phyloP scores from a whole-genome alignment of 2,329 filamentous ascomycete genomes.

The Ceratocystis papillata region DNA sequence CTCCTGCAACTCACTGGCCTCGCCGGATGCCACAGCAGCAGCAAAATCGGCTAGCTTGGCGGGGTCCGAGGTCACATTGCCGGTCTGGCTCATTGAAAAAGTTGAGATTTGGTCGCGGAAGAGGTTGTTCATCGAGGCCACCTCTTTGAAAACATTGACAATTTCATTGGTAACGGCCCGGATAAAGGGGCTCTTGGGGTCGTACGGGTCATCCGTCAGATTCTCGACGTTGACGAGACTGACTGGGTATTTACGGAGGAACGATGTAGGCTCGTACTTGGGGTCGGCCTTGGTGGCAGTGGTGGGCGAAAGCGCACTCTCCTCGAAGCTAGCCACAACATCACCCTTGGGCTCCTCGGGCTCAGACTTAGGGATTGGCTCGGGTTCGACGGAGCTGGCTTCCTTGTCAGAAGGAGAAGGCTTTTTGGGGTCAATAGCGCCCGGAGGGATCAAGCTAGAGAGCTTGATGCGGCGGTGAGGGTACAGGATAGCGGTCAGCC shows the following conservation, averaged over 20 bases:
- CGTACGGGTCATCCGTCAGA: constrained; percentile 74
- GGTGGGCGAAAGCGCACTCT: constrained; percentile 50
- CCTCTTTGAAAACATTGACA: constrained; percentile 96
- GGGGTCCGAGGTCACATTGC: constrained; percentile 89
- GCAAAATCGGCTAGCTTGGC: constrained; percentile 95
- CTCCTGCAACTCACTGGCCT: constrained; percentile 83
- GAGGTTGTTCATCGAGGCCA: constrained; percentile 82
- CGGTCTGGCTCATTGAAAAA: constrained; percentile 89
- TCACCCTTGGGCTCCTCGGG: constrained; percentile 75
- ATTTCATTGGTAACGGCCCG: constrained; percentile 93
- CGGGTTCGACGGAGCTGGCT: constrained; percentile 39
- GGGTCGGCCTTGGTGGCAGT: constrained; percentile 40
- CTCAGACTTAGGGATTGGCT: constrained; percentile 50
- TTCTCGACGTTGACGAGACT: constrained; percentile 95
- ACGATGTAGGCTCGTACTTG: constrained; percentile 77
- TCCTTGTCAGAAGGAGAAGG: constrained; percentile 37
- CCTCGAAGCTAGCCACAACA: constrained; percentile 94
- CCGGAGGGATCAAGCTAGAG: constrained; percentile 67
- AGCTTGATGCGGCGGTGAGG: constrained; percentile 91
- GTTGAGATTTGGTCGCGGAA: constrained; percentile 97
- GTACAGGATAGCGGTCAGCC: constrained; percentile 86
- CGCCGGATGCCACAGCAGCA: constrained; percentile 88
- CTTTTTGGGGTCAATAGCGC: constrained; percentile 41
- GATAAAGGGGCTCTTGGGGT: constrained; percentile 80
- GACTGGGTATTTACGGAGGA: constrained; percentile 82